Conservation (phyloP, 2,329 filamentous ascomycete genomes). For the Ophiosphaerella korrae region DNA sequence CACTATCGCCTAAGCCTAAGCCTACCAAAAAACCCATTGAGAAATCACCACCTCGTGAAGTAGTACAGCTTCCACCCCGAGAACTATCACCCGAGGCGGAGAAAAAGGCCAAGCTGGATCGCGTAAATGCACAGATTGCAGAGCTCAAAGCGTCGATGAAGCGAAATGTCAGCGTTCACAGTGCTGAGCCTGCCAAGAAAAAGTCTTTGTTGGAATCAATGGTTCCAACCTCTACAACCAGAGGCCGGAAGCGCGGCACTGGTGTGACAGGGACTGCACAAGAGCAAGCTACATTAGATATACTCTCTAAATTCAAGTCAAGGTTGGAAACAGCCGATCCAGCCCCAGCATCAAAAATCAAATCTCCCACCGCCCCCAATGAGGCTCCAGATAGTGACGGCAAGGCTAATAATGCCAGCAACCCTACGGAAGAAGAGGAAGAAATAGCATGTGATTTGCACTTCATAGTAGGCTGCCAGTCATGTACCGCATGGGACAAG, state of each 20-base stretch:
- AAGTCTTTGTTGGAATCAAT: constrained; percentile 72
- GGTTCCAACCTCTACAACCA: constrained; percentile 73
- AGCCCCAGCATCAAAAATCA: constrained; percentile 46
- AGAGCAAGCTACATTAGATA: constrained; percentile 62
- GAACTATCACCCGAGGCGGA: constrained; percentile 48
- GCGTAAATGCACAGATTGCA: constrained; percentile 79
- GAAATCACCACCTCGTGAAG: constrained; percentile 19
- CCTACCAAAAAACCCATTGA: constrained; percentile 14
- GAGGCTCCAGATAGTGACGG: constrained; percentile 18
- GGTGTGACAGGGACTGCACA: constrained; percentile 57
- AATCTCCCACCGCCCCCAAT: constrained; percentile 22
- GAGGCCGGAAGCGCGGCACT: constrained; percentile 71
- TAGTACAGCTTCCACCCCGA: constrained; percentile 33
- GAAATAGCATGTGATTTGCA: constrained; percentile 82
- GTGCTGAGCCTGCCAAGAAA: constrained; percentile 50
- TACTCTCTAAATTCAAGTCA: constrained; percentile 79
- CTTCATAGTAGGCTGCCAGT: constrained; percentile 94
- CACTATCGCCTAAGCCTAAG: constrained; percentile 29
- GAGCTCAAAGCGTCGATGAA: constrained; percentile 83
- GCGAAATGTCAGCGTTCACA: constrained; percentile 55
- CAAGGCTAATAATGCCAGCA: not conserved
- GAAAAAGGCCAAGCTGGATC: constrained; percentile 60
- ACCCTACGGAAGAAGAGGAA: constrained; percentile 30
- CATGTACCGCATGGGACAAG: constrained; percentile 84
- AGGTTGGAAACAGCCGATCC: constrained; percentile 62